Evolutionary conservation across 2,329 filamentous ascomycete genomes (phyloP).

Genomic region (Ceratocystis alfenasii): DNA sequence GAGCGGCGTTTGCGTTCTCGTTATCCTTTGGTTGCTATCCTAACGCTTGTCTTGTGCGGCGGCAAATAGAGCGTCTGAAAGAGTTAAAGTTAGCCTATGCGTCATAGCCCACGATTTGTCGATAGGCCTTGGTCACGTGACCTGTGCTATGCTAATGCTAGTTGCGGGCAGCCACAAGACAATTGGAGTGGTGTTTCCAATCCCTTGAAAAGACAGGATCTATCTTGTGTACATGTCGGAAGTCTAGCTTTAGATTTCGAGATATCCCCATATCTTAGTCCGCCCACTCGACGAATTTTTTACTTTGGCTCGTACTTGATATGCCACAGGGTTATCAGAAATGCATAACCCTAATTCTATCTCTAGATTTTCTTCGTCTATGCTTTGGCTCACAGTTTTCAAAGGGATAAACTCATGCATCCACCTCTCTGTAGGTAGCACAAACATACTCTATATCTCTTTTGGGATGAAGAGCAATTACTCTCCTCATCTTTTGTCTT

Average conservation of each 20-base stretch:
- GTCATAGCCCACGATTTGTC: conserved; percentile 16
- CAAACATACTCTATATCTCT: not conserved
- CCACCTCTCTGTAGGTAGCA: not conserved
- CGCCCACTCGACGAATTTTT: too few species aligned
- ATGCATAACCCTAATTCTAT: not conserved
- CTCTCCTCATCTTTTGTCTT: not conserved
- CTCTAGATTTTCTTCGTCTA: not conserved
- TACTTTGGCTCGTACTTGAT: too few species aligned
- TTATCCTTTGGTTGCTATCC: not conserved
- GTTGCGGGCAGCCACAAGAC: not conserved
- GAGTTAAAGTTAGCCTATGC: not conserved
- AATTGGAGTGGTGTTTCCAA: not conserved
- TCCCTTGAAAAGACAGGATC: not conserved
- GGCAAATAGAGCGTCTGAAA: not conserved
- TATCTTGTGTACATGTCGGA: too few species aligned
- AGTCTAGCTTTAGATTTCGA: too few species aligned
- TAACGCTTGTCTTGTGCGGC: not conserved
- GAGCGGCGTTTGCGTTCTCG: not conserved
- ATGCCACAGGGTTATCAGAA: not conserved
- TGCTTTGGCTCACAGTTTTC: not conserved
- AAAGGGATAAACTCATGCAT: not conserved
- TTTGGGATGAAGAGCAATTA: not conserved
- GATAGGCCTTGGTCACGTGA: conserved; percentile 4
- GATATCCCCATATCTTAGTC: too few species aligned
- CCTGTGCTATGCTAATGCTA: not conserved